These are phyloP conservation scores for Apocynum venetum DNA, from an alignment of 257 asterid species.

Conservation along the genomic window DNA sequence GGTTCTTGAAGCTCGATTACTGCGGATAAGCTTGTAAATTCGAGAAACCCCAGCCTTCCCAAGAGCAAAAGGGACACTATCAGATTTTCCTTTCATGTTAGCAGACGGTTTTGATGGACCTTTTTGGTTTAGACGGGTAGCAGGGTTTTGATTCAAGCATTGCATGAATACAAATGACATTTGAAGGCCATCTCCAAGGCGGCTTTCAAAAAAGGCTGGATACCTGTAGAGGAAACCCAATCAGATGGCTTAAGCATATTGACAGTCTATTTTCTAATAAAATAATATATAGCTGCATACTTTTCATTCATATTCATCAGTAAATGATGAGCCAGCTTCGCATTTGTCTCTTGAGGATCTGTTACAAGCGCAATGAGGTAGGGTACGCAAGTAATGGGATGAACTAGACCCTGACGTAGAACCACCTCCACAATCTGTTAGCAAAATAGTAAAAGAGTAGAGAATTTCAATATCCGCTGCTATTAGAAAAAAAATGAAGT, in stretches of 20 bases:
- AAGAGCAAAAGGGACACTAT: conserved; percentile 44
- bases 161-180: conserved; percentile 81
- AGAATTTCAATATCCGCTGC: not conserved
- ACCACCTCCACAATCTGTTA: conserved; percentile 85
- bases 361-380: conserved; percentile 97
- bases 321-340: conserved; percentile 87
- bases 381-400: conserved; percentile 97
- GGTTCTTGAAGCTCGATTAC: conserved; percentile 84
- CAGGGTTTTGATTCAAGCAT: conserved; percentile 51
- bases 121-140: conserved; percentile 38
- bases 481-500: not conserved
- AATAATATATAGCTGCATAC: conserved; percentile 34
- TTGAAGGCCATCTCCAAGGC: conserved; percentile 98
- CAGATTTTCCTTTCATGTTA: conserved; percentile 57
- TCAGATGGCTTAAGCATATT: conserved; percentile 8
- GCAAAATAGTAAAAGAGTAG: not conserved
- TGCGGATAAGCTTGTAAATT: conserved; percentile 93
- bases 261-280: too few species aligned
- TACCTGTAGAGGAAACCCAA: conserved; percentile 52
- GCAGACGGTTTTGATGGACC: conserved; percentile 41
- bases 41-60: conserved; percentile 91
- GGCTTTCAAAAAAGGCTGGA: conserved; percentile 95
- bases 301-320: conserved; percentile 96
- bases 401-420: conserved; percentile 98
- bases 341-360: conserved; percentile 74